Conservation (phyloP, 768 basidiomycete genomes). For the Suillus subluteus region DNA sequence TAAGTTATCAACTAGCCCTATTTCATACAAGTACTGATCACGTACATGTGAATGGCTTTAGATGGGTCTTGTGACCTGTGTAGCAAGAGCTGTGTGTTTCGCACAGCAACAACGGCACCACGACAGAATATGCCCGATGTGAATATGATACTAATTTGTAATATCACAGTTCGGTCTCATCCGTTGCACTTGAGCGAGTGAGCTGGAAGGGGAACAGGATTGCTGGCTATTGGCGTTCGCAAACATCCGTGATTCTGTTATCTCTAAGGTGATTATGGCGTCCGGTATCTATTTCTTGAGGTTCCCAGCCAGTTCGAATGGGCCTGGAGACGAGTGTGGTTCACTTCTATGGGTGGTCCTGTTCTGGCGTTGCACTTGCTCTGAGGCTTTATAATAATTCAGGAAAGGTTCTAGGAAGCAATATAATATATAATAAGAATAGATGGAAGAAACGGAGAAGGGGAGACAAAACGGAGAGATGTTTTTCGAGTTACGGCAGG, state of each 20-base stretch:
- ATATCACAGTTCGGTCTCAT: neutral
- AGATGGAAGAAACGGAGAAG: conserved; percentile 1
- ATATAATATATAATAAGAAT: neutral
- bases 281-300: neutral
- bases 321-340: neutral
- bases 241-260: conserved; percentile 2
- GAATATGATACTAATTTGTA: neutral
- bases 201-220: neutral
- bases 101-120: neutral
- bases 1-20: neutral
- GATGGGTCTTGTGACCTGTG: conserved; percentile 1
- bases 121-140: conserved; percentile 7
- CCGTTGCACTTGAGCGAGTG: neutral
- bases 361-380: conserved; percentile 6
- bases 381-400: neutral
- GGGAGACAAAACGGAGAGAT: conserved; percentile 9
- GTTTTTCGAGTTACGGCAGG: conserved; percentile 1
- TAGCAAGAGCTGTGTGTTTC: neutral
- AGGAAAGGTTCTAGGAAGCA: neutral
- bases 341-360: neutral
- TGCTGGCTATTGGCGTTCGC: neutral
- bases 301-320: conserved; percentile 4
- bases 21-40: neutral
- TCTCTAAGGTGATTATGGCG: neutral
- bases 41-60: conserved; percentile 1